Conservation (phyloP, 805 yeast species). For the Lipomyces spencermartinsiae region DNA sequence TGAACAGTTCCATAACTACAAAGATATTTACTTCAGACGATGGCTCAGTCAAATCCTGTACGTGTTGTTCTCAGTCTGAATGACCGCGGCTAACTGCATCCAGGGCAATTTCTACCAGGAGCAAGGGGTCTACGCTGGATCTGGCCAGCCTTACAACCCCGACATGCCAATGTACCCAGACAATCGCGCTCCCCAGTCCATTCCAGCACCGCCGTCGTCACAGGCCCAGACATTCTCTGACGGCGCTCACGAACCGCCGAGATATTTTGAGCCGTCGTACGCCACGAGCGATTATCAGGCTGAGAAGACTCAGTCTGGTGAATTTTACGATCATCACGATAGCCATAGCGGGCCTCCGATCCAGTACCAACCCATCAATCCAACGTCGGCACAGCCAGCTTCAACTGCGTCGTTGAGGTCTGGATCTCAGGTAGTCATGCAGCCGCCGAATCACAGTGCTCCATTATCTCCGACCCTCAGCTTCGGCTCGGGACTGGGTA, state of each 20-base stretch:
- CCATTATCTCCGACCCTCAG: not conserved
- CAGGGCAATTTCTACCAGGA: not conserved
- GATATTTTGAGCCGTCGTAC: not conserved
- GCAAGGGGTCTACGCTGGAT: not conserved
- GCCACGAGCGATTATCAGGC: not conserved
- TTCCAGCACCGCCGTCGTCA: not conserved
- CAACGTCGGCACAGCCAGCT: not conserved
- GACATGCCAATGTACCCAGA: not conserved
- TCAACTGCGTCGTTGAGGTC: conserved; percentile 6
- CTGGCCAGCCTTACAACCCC: not conserved
- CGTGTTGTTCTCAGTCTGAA: not conserved
- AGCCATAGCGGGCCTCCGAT: conserved; percentile 3
- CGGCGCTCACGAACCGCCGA: not conserved
- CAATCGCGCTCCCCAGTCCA: not conserved
- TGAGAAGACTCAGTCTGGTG: not conserved
- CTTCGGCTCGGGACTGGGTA: conserved; percentile 1
- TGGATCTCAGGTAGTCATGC: not conserved
- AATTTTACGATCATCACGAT: not conserved
- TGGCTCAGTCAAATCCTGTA: not conserved
- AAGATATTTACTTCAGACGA: not conserved
- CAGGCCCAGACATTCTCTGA: not conserved
- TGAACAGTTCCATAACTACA: not conserved
- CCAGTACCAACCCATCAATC: conserved; percentile 1
- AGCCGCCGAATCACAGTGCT: not conserved
- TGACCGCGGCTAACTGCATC: not conserved